Evolutionary conservation across 768 basidiomycete genomes (phyloP), one percentile per base, ranked within the genome.

Genomic region (Coprinopsis marcescibilis): DNA sequence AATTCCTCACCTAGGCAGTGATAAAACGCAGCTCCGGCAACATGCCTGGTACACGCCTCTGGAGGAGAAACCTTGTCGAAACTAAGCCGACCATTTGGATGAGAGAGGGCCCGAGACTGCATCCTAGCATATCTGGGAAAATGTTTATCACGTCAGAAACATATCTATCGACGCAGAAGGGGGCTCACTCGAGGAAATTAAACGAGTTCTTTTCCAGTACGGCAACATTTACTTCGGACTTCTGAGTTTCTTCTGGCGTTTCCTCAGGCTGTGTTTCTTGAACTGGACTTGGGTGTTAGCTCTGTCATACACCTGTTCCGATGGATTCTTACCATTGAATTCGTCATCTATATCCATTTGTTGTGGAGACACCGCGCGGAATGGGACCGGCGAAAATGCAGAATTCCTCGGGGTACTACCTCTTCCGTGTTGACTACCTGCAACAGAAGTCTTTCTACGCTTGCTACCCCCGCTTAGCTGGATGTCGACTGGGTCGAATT

Each of bases 11-110:
- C 88, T 34, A 92, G 72, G 59, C 88, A 89, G 54, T 92, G 87
- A 61, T 92, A 89, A 60, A 92, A 83, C 3, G 81, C 89, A 13
- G 85, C 78, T 7, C 89, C 81, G 8, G 86, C 89, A 29, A 91
- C 84, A 57, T 82, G 86, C 8, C 77, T 72, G 3, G 83, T 86
- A 55, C 83, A 88, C 1, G 83, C 77, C 35, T 64, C 59, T 51
- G 66, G 74, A 8, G 86, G 87, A 8, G 80, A 83, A 26, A 91
- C 71, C 25, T 70, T 72, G 48, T 84, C 78, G 57, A 90, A 88
- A 8, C 65, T 70, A 26, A 90, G 65, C 46, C 66, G 62, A 13
- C 68, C 64, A 13, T 66, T 60, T 5, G 69, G 61, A 38, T 63
- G 65, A 20, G 83, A 73, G 44, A 83, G 71, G 0, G 80, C 75